Evolutionary conservation across 2,329 filamentous ascomycete species (phyloP).

Genomic region (Thelonectria discophora): DNA sequence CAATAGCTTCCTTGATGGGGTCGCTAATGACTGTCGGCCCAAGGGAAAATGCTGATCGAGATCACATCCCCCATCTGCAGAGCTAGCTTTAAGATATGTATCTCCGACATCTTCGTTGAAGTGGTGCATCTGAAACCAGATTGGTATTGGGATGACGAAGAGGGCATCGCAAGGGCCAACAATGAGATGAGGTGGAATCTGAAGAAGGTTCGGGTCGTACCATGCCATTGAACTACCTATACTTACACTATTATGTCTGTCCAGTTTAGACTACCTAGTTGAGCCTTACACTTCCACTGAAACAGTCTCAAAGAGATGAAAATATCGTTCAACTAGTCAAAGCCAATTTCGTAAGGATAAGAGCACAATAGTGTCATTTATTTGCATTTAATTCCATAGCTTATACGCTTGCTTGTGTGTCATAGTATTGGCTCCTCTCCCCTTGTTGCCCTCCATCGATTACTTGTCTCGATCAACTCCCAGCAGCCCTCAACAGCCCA

Average conservation of each 20-base stretch:
- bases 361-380: too few species aligned
- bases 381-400: too few species aligned
- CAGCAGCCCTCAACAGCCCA: background rate
- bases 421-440: background rate
- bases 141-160: background rate
- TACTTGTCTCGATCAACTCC: background rate
- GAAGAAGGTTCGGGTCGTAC: background rate
- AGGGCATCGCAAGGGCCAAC: background rate
- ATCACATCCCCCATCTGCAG: background rate
- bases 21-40: too few species aligned
- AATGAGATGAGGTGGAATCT: background rate
- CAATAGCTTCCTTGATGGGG: background rate
- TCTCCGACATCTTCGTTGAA: background rate
- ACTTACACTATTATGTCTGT: too few species aligned
- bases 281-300: too few species aligned
- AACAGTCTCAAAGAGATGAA: too few species aligned
- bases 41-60: too few species aligned
- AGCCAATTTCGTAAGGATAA: too few species aligned
- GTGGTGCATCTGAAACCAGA: background rate
- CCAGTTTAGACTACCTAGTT: too few species aligned
- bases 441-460: slow-evolving; percentile 3
- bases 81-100: background rate
- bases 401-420: too few species aligned
- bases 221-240: too few species aligned
- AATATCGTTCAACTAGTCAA: too few species aligned